Base-by-base conservation (phyloP, 176 grass and related monocot species). In the Eragrostis nindensis region DNA sequence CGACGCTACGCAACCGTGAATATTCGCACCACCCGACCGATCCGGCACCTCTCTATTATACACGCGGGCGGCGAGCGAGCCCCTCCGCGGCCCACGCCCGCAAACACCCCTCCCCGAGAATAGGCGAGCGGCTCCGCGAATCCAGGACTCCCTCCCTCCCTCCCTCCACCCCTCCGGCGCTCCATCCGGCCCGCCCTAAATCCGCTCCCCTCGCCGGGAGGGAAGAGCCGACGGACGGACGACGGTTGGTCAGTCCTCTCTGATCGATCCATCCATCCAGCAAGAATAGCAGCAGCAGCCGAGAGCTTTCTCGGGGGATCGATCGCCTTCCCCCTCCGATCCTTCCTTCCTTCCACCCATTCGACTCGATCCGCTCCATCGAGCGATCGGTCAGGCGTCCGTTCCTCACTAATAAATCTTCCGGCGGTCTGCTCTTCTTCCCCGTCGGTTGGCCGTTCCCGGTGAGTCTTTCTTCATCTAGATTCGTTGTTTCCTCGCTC, bases 81-180 rank as follows among this genome's bases (percentile, higher is more conserved):
- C 32, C 32, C 32, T 36, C 32, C 32, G 32, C 32, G 32, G 32
- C 32, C 32, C 32, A 36, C 32, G 32, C 32, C 32, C 32, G 32
- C 32, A 36, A 36, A 36, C 32, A 36, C 32, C 32, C 32, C 32
- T 36, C 32, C 32, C 32, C 32, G 47, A 68, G 77, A 79, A 79
- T 68, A 68, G 48, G 63, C 62, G 19, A 72, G 47, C 68, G 62
- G 24, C 17, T 29, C 77, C 71, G 5, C 62, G 38, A 49, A 86
- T 81, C 70, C 41, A 74, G 52, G 87, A 80, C 4, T 4, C 32
- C 8, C 22, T 3, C 5, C 22, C 42, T 0, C 9, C 42, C 4
- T 4, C 32, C 8, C 22, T 3, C 5, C 22, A 2, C 0, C 9
- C 42, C 42, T 7, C 42, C 42, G 8, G 8, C 9, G 55, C 55